phyloP scores from a whole-genome alignment of 208 protist genomes.

The Wallacemonas rigidus region DNA sequence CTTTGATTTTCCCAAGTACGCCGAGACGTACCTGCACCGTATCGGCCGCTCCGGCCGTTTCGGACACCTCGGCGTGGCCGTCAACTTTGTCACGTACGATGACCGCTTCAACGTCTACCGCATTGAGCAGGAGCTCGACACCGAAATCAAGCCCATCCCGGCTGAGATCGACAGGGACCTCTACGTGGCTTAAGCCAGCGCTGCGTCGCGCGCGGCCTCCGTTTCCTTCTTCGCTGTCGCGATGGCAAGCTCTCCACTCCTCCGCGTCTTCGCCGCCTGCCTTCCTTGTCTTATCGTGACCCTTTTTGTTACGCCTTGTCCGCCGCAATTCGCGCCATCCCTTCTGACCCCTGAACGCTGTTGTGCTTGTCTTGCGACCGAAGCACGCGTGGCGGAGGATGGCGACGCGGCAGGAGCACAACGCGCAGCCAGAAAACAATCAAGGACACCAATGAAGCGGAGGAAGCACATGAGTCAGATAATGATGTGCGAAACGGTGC shows the following conservation, averaged over 20 bases:
- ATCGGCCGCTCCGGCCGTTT: slow-evolving; percentile 97
- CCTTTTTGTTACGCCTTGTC: background rate
- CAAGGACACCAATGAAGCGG: too few relatives aligned
- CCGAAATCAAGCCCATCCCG: slow-evolving; percentile 99
- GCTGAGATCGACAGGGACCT: slow-evolving; percentile 95
- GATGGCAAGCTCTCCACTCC: too few relatives aligned
- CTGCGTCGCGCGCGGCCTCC: background rate
- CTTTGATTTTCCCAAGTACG: slow-evolving; percentile 99
- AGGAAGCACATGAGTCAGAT: too few relatives aligned
- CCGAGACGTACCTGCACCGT: slow-evolving; percentile 98
- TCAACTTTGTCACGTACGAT: slow-evolving; percentile 99
- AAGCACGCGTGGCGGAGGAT: too few relatives aligned
- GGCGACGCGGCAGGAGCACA: too few relatives aligned
- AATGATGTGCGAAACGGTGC: too few relatives aligned
- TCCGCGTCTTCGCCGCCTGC: too few relatives aligned
- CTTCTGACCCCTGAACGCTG: too few relatives aligned
- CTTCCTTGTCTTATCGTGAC: too few relatives aligned
- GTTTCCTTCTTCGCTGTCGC: background rate
- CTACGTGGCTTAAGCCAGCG: slow-evolving; percentile 83
- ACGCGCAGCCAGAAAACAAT: too few relatives aligned
- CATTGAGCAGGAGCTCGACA: slow-evolving; percentile 99
- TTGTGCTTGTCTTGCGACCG: too few relatives aligned
- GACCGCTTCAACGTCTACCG: slow-evolving; percentile 95
- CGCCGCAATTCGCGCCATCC: too few relatives aligned
- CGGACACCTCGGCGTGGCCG: slow-evolving; percentile 98